Evolutionary conservation across 2,329 filamentous ascomycete species (phyloP).

Genomic region (Penicillium sp.): DNA sequence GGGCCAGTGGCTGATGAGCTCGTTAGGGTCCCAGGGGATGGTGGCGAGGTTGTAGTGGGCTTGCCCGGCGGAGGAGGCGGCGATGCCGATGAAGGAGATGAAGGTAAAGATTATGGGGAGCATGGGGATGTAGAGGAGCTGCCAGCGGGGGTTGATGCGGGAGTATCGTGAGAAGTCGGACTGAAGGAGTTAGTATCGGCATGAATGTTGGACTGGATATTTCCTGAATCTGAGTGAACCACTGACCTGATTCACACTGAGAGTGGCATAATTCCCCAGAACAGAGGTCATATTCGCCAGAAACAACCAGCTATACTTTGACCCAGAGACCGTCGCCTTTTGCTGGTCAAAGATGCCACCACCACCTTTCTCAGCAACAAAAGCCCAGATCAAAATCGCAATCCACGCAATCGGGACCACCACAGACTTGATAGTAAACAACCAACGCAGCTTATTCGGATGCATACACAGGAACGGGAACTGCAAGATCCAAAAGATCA

Average conservation of each 20-base stretch:
- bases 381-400: conserved; percentile 64
- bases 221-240: background rate
- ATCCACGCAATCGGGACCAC: conserved; percentile 61
- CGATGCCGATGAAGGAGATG: conserved; percentile 52
- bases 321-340: conserved; percentile 49
- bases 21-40: conserved; percentile 49
- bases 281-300: conserved; percentile 53
- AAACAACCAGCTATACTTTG: conserved; percentile 57
- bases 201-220: background rate
- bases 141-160: conserved; percentile 51
- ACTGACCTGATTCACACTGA: conserved; percentile 52
- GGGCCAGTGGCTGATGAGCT: conserved; percentile 42
- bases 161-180: conserved; percentile 60
- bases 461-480: conserved; percentile 49
- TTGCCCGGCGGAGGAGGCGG: conserved; percentile 43
- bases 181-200: conserved; percentile 25
- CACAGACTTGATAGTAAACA: conserved; percentile 42
- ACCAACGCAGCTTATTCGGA: conserved; percentile 41
- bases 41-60: conserved; percentile 34
- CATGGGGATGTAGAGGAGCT: conserved; percentile 53
- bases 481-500: conserved; percentile 50
- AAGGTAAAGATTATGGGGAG: conserved; percentile 57
- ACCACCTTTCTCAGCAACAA: conserved; percentile 55
- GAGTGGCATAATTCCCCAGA: conserved; percentile 54
- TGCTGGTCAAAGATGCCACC: conserved; percentile 49